These are phyloP conservation scores for Anthracocystis setariae DNA, from an alignment of 1,284 basidiomycete genomes.

Conservation along the genomic window DNA sequence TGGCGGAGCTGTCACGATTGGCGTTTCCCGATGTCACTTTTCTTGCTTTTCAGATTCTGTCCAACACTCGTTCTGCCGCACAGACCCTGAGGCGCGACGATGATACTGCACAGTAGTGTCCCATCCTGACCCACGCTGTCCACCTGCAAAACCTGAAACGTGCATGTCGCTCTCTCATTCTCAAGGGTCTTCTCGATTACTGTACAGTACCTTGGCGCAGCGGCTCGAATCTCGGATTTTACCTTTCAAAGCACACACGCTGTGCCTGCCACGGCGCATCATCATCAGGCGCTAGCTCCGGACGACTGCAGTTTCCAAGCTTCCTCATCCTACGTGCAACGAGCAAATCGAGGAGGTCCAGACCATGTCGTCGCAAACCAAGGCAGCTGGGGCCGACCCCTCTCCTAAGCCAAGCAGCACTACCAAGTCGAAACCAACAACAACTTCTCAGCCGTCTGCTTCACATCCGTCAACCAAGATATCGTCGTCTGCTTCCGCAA, in stretches of 20 bases:
- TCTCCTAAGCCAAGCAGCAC: conserved; percentile 2
- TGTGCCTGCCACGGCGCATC: background rate
- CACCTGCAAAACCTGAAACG: conserved; percentile 2
- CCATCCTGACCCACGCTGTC: background rate
- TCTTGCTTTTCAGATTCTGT: background rate
- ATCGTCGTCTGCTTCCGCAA: conserved; percentile 6
- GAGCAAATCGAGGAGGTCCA: background rate
- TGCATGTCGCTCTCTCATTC: conserved; percentile 1
- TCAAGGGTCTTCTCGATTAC: too few species aligned
- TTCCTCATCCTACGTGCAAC: background rate
- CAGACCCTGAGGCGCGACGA: conserved; percentile 3
- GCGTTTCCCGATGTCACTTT: conserved; percentile 8
- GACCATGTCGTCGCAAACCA: background rate
- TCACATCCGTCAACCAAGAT: background rate
- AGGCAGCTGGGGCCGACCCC: background rate
- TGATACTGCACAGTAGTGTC: background rate
- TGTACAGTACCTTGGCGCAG: too few species aligned
- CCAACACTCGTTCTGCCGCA: conserved; percentile 1
- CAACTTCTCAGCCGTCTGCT: background rate
- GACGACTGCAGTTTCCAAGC: too few species aligned
- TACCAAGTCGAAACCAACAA: background rate
- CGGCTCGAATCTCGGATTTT: too few species aligned
- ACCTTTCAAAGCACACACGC: too few species aligned
- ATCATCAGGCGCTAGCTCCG: background rate
- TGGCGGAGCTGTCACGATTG: conserved; percentile 8